Conservation (phyloP, 805 yeast species). For the Teunomyces funiuensis region DNA sequence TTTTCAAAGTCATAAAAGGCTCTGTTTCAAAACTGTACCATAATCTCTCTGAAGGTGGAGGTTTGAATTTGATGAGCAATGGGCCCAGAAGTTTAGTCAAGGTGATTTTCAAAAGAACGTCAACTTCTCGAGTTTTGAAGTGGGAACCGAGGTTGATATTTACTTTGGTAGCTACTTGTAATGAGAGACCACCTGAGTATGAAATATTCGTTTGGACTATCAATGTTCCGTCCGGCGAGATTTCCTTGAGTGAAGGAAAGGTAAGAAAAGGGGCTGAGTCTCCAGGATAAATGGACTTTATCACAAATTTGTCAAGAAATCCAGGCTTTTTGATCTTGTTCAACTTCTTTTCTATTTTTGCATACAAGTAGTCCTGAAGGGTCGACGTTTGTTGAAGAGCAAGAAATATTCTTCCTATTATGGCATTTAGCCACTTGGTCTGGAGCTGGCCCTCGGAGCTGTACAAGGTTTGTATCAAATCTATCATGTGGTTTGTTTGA, state of each 20-base stretch:
- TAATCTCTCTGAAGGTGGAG: constrained; percentile 86
- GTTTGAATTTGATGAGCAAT: constrained; percentile 65
- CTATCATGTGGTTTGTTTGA: constrained; percentile 67
- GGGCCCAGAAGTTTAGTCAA: constrained; percentile 74
- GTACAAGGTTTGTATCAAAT: constrained; percentile 72
- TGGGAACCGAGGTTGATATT: constrained; percentile 73
- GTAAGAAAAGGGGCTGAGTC: constrained; percentile 77
- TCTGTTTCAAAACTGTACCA: constrained; percentile 87
- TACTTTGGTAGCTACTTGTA: constrained; percentile 79
- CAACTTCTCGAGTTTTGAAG: constrained; percentile 74
- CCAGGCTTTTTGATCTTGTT: constrained; percentile 83
- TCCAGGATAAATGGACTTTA: constrained; percentile 74
- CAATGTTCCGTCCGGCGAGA: constrained; percentile 79
- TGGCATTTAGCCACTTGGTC: constrained; percentile 88
- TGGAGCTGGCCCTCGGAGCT: constrained; percentile 81
- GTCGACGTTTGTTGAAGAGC: constrained; percentile 70
- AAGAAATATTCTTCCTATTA: constrained; percentile 79
- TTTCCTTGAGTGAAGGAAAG: constrained; percentile 62
- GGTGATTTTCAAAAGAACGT: constrained; percentile 67
- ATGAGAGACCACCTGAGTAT: constrained; percentile 74
- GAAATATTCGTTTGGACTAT: constrained; percentile 58
- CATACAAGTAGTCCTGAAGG: constrained; percentile 56
- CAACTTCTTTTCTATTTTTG: constrained; percentile 67
- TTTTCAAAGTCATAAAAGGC: constrained; percentile 71
- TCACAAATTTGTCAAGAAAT: constrained; percentile 78